phyloP scores from a whole-genome alignment of 495 filamentous ascomycete genomes.

The Elasticomyces elasticus region DNA sequence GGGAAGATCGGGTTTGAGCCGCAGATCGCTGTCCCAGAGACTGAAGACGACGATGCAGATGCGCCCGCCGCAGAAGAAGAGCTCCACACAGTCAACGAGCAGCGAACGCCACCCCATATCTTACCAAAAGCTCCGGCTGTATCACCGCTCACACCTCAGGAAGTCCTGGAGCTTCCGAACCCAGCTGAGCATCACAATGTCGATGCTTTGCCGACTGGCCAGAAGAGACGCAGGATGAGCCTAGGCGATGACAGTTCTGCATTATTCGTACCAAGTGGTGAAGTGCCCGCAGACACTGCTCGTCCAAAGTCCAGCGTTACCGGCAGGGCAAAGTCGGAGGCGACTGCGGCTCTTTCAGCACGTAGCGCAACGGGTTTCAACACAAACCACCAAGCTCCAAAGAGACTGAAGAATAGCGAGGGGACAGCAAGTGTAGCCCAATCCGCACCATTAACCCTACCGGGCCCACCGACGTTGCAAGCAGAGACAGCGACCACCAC shows the following conservation, averaged over 20 bases:
- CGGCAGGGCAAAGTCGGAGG: background rate
- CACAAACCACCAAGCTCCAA: background rate
- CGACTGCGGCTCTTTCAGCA: too few relatives aligned
- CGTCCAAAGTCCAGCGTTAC: background rate
- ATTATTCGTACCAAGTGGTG: background rate
- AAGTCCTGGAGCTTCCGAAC: too few relatives aligned
- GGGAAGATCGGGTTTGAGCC: too few relatives aligned
- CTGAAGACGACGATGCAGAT: too few relatives aligned
- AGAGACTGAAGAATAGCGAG: background rate
- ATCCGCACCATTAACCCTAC: background rate
- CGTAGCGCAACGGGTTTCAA: too few relatives aligned
- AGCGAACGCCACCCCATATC: too few relatives aligned
- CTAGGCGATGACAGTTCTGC: background rate
- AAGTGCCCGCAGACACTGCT: background rate
- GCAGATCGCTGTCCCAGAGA: too few relatives aligned
- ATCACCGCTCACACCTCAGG: too few relatives aligned
- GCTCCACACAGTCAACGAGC: too few relatives aligned
- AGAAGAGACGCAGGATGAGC: background rate
- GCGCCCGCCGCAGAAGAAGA: too few relatives aligned
- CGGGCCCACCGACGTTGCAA: background rate
- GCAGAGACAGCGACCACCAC: background rate
- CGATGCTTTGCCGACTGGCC: background rate
- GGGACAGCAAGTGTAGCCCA: background rate
- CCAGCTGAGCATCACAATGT: background rate
- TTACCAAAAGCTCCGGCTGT: too few relatives aligned